Percentiles rank a stretch among this genome's conserved stretches.
These are phyloP conservation scores for Eimeria maxima DNA, from an alignment of 169 alveolate species.

Conservation along the genomic window DNA sequence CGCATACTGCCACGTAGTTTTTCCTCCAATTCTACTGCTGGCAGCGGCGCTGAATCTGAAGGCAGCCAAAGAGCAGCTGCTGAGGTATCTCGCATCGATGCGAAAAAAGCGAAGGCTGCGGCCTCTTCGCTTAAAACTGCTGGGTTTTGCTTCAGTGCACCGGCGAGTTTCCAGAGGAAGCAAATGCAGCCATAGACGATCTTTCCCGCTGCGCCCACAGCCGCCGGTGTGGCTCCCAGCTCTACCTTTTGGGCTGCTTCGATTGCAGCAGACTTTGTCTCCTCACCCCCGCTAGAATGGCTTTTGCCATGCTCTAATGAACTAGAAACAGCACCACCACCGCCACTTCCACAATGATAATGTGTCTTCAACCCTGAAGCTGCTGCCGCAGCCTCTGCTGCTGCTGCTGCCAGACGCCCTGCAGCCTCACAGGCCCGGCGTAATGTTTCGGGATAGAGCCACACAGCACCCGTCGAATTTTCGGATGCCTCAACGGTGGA, in stretches of 20 bases:
- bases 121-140: background rate
- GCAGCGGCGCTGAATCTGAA: conserved; percentile 1
- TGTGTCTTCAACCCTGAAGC: background rate
- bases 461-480: background rate
- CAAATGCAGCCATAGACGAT: conserved; percentile 4
- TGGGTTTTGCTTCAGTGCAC: conserved; percentile 35
- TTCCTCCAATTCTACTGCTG: conserved; percentile 7
- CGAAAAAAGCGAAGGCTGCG: conserved; percentile 14
- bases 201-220: conserved; percentile 8
- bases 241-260: background rate
- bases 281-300: background rate
- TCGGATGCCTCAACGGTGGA: background rate
- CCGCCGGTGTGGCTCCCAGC: background rate
- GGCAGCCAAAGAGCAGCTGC: conserved; percentile 35
- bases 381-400: conserved; percentile 11
- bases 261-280: background rate
- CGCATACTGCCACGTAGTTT: background rate
- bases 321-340: background rate
- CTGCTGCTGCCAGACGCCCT: conserved; percentile 1
- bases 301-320: background rate
- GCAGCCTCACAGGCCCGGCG: conserved; percentile 66
- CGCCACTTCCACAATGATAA: background rate
- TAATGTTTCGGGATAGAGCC: background rate
- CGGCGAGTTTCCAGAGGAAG: conserved; percentile 42
- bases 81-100: conserved; percentile 24